Evolutionary conservation across 2,329 filamentous ascomycete species (phyloP), one percentile per base, ranked within the genome.

Genomic region (Verticillium nubilum): DNA sequence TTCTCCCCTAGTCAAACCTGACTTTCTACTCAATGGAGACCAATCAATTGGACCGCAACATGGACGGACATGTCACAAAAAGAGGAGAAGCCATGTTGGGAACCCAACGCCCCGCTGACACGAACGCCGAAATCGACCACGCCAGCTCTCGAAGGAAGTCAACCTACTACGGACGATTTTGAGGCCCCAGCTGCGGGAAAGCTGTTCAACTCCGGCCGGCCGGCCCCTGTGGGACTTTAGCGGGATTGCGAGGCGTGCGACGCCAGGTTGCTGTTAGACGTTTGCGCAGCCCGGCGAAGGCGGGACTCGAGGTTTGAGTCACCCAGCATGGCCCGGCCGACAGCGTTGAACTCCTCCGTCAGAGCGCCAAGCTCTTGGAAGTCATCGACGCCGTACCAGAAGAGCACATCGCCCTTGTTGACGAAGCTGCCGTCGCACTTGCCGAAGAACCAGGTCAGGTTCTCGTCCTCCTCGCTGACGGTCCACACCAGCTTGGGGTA

Each of bases 361-460:
- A 97, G 81, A 65, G 90, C 84, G 67, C 88, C 87, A 25, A 97
- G 89, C 72, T 96, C 90, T 57, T 91, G 87, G 31, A 88, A 86
- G 58, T 87, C 87, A 65, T 95, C 90, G 60, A 95, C 86, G 57
- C 93, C 93, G 73, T 96, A 97, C 90, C 94, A 98, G 81, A 98
- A 98, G 70, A 98, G 87, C 42, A 97, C 91, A 70, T 93, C 91
- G 60, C 92, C 92, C 66, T 91, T 87, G 59, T 88, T 86, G 63
- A 89, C 91, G 68, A 97, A 84, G 74, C 91, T 97, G 59, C 95
- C 94, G 67, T 97, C 92, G 10, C 94, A 90, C 82, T 97, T 97
- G 76, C 97, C 93, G 67, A 96, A 96, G 81, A 98, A 97, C 95
- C 94, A 98, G 12, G 92, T 93, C 68, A 98, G 80, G 73, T 98